A percentile compares a stretch with the other conserved stretches of the same genome.
Conservation (phyloP, 2,329 filamentous ascomycete genomes). For the Alternaria gansuensis region DNA sequence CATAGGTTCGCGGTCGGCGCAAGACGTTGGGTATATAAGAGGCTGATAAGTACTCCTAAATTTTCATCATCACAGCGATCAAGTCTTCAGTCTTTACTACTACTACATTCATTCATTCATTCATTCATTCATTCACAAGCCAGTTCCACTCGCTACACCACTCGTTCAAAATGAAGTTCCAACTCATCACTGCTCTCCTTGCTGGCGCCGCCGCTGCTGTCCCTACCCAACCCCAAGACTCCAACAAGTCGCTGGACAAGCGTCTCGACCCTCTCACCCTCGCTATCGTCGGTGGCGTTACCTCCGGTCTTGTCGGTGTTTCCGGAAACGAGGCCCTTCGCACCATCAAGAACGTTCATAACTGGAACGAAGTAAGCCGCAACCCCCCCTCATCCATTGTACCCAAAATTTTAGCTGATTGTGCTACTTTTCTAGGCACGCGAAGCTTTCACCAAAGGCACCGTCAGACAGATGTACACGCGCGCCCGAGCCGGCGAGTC, state of each 20-base stretch:
- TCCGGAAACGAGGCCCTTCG: background rate
- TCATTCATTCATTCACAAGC: background rate
- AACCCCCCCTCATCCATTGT: background rate
- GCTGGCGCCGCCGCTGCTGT: background rate
- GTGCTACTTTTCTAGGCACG: background rate
- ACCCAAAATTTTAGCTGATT: background rate
- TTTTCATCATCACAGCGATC: background rate
- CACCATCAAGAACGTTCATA: background rate
- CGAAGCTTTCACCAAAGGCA: conserved; percentile 2
- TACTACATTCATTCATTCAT: background rate
- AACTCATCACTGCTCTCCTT: background rate
- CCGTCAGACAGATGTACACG: background rate
- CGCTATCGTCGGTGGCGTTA: conserved; percentile 1
- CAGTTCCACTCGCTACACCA: background rate
- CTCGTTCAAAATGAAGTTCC: conserved; percentile 8
- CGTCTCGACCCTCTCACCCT: background rate
- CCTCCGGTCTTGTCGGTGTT: conserved; percentile 1
- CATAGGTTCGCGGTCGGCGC: background rate
- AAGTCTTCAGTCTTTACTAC: background rate
- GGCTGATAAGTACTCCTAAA: background rate
- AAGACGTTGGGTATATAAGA: conserved; percentile 4
- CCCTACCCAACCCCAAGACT: conserved; percentile 3
- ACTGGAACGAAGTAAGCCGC: conserved; percentile 2
- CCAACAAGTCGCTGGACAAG: background rate
- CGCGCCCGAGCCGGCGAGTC: background rate